Conservation (phyloP, 805 yeast species). For the Grigorovia humatica region DNA sequence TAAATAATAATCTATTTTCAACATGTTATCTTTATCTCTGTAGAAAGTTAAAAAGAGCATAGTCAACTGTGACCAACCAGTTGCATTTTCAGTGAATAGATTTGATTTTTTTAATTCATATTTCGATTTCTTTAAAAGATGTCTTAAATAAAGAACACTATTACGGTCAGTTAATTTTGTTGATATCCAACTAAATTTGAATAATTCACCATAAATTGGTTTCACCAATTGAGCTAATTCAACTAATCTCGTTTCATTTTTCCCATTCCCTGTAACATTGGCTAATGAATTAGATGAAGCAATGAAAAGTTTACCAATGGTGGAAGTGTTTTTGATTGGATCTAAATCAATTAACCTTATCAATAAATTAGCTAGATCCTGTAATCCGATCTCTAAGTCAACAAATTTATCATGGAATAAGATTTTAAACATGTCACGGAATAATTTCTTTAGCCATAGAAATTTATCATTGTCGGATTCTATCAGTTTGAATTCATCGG, state of each 20-base stretch:
- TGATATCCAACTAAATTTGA: slow-evolving; percentile 25
- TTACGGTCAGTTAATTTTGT: slow-evolving; percentile 20
- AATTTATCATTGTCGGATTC: slow-evolving; percentile 11
- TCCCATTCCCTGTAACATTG: slow-evolving; percentile 8
- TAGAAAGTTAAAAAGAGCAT: slow-evolving; percentile 38
- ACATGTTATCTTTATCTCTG: slow-evolving; percentile 31
- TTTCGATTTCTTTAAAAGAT: slow-evolving; percentile 20
- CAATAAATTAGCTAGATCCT: slow-evolving; percentile 6
- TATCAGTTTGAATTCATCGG: slow-evolving; percentile 6
- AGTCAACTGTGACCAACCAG: slow-evolving; percentile 63
- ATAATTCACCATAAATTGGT: slow-evolving; percentile 13
- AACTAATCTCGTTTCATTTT: slow-evolving; percentile 13
- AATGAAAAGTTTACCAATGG: slow-evolving; percentile 16
- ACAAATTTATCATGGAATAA: slow-evolving; percentile 4
- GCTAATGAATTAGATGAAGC: slow-evolving; percentile 11
- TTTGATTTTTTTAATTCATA: slow-evolving; percentile 47
- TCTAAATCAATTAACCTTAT: slow-evolving; percentile 2
- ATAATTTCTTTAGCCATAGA: slow-evolving; percentile 16
- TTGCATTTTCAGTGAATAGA: slow-evolving; percentile 60
- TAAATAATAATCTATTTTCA: slow-evolving; percentile 35
- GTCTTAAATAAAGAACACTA: slow-evolving; percentile 16
- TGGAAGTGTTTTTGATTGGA: slow-evolving; percentile 2
- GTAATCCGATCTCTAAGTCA: neutral
- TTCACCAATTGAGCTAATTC: slow-evolving; percentile 8
- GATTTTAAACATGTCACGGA: slow-evolving; percentile 11